phyloP scores from a whole-genome alignment of 768 basidiomycete species.

The Collybiopsis luxurians region DNA sequence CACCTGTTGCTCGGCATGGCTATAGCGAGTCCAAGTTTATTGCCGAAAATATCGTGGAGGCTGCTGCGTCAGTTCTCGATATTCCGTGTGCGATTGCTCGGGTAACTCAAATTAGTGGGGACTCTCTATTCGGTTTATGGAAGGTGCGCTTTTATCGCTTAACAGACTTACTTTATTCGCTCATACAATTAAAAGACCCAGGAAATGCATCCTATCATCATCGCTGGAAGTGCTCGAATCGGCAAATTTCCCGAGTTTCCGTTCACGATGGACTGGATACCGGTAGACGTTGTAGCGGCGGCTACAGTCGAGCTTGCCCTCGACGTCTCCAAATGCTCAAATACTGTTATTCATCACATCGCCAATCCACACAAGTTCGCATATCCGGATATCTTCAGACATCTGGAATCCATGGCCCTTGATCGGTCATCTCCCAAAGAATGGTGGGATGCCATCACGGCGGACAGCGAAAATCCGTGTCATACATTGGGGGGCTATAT shows the following conservation, averaged over 20 bases:
- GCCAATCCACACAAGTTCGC: background rate
- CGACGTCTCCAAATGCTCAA: background rate
- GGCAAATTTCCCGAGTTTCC: constrained; percentile 9
- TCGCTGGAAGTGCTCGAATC: constrained; percentile 10
- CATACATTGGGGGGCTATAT: constrained; percentile 10
- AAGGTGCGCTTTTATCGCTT: constrained; percentile 3
- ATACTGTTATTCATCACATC: constrained; percentile 6
- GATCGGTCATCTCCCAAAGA: constrained; percentile 2
- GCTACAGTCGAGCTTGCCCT: constrained; percentile 11
- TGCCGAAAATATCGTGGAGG: constrained; percentile 9
- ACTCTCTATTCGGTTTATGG: constrained; percentile 10
- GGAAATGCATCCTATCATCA: constrained; percentile 15
- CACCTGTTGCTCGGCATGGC: constrained; percentile 9
- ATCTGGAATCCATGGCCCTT: background rate
- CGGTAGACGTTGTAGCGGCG: constrained; percentile 10
- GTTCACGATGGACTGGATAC: constrained; percentile 9
- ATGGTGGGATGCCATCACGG: constrained; percentile 11
- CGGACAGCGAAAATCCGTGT: constrained; percentile 11
- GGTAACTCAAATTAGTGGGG: constrained; percentile 11
- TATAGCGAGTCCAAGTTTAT: constrained; percentile 15
- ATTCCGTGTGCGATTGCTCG: constrained; percentile 12
- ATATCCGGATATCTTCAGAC: constrained; percentile 1
- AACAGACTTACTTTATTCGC: background rate
- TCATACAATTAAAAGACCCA: constrained; percentile 5
- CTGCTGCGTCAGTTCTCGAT: constrained; percentile 8